phyloP scores from a whole-genome alignment of 2,329 filamentous ascomycete genomes.

The Magnaporthiopsis rhizophila region DNA sequence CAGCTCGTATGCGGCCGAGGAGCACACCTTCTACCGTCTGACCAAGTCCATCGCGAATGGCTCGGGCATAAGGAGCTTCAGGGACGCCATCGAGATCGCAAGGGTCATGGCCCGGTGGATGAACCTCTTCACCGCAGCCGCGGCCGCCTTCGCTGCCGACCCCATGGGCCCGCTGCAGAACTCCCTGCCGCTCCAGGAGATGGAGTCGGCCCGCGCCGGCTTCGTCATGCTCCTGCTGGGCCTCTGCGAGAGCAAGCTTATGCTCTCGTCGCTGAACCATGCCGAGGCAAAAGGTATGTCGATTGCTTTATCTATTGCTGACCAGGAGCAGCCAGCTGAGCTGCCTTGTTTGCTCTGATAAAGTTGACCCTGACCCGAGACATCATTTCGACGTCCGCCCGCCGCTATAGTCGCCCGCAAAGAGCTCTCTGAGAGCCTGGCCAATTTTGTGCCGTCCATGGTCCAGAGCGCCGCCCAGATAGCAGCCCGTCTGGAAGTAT shows the following conservation, averaged over 20 bases:
- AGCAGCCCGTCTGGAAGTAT: conserved; percentile 45
- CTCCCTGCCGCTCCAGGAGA: conserved; percentile 41
- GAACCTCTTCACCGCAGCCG: conserved; percentile 44
- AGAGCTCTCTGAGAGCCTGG: conserved; percentile 41
- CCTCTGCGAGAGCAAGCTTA: conserved; percentile 49
- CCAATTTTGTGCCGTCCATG: conserved; percentile 46
- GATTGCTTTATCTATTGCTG: neutral
- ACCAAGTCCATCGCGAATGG: conserved; percentile 71
- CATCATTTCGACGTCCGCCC: no score
- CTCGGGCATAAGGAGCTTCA: conserved; percentile 34
- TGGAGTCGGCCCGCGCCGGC: conserved; percentile 52
- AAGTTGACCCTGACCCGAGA: neutral
- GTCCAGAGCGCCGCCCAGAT: conserved; percentile 49
- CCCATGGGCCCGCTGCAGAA: conserved; percentile 37
- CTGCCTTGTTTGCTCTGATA: conserved; percentile 16
- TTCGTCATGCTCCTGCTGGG: conserved; percentile 56
- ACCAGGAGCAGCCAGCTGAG: conserved; percentile 11
- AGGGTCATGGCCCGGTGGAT: conserved; percentile 50
- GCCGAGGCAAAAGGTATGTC: conserved; percentile 42
- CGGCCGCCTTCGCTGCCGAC: conserved; percentile 38
- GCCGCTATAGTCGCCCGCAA: conserved; percentile 34
- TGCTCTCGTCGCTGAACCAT: conserved; percentile 44
- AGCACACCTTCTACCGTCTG: conserved; percentile 88
- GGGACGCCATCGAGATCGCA: conserved; percentile 43
- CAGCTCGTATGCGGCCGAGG: conserved; percentile 61